These are phyloP conservation scores for Boeremia exigua DNA, from an alignment of 2,329 filamentous ascomycete genomes.

Conservation along the genomic window DNA sequence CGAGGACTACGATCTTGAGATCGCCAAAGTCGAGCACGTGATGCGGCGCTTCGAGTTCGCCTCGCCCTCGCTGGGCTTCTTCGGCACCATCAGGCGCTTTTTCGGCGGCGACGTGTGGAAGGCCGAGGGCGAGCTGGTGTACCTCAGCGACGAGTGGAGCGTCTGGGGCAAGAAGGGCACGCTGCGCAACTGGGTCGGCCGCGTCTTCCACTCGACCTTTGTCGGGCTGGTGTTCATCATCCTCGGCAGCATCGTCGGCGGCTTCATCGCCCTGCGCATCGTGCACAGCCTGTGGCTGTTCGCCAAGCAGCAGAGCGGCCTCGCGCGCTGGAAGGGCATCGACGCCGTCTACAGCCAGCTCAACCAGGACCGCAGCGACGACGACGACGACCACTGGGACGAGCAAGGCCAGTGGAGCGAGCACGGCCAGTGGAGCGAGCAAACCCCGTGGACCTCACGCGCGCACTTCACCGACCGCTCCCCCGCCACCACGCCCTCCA, in stretches of 20 bases:
- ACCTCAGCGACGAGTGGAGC: slow-evolving; percentile 38
- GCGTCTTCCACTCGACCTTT: slow-evolving; percentile 33
- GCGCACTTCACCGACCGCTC: no score
- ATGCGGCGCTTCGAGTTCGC: slow-evolving; percentile 32
- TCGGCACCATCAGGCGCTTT: slow-evolving; percentile 29
- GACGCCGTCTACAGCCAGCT: slow-evolving; percentile 42
- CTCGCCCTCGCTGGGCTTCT: slow-evolving; percentile 18
- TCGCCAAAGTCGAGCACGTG: slow-evolving; percentile 32
- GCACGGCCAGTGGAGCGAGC: neutral
- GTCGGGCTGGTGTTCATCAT: slow-evolving; percentile 35
- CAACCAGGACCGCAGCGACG: slow-evolving; percentile 24
- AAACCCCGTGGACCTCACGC: no score
- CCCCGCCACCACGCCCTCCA: no score
- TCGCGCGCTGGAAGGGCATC: slow-evolving; percentile 44
- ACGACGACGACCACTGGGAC: slow-evolving; percentile 27
- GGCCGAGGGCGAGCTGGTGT: slow-evolving; percentile 35
- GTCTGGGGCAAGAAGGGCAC: slow-evolving; percentile 40
- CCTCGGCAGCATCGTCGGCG: slow-evolving; percentile 23
- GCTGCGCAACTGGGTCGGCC: slow-evolving; percentile 32
- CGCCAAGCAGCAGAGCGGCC: slow-evolving; percentile 31
- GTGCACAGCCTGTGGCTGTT: slow-evolving; percentile 30
- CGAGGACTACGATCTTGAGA: slow-evolving; percentile 31
- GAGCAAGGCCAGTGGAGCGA: slow-evolving; percentile 18
- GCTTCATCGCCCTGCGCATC: slow-evolving; percentile 25
- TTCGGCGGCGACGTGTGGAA: slow-evolving; percentile 38